These are phyloP conservation scores for Boletus pseudo-olivaceus DNA, from an alignment of 768 basidiomycete species.

Conservation along the genomic window DNA sequence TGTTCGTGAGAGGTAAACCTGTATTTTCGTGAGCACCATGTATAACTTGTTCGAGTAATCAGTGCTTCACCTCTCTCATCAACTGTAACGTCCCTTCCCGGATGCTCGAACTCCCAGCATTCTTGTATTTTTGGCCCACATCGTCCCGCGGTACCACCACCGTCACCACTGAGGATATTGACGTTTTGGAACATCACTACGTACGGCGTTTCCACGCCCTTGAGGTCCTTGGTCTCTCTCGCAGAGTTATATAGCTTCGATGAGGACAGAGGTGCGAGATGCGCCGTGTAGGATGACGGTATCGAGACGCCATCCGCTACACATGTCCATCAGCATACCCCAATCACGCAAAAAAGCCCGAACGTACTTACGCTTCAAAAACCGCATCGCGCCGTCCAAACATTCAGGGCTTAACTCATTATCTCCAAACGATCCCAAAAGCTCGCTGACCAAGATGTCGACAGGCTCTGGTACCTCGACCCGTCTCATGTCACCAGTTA, in stretches of 20 bases:
- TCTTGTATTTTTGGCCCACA: conserved; percentile 87
- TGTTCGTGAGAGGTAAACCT: conserved; percentile 94
- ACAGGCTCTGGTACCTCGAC: conserved; percentile 80
- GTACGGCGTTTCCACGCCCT: conserved; percentile 89
- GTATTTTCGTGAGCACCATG: conserved; percentile 10
- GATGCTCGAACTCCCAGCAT: conserved; percentile 98
- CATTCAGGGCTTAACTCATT: conserved; percentile 99
- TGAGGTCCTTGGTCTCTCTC: conserved; percentile 57
- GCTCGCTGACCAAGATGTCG: conserved; percentile 93
- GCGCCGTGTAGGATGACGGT: conserved; percentile 92
- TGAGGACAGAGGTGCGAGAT: conserved; percentile 91
- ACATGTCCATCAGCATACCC: conserved; percentile 9
- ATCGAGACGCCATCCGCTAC: conserved; percentile 92
- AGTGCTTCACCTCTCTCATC: conserved; percentile 58
- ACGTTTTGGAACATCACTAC: conserved; percentile 98
- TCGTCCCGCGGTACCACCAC: conserved; percentile 54
- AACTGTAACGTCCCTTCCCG: conserved; percentile 72
- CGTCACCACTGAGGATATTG: conserved; percentile 80
- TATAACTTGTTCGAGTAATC: not conserved
- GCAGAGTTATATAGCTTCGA: conserved; percentile 90
- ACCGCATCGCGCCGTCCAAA: conserved; percentile 91
- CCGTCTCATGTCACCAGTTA: conserved; percentile 94
- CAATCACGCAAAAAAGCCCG: not conserved
- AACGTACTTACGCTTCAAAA: conserved; percentile 68
- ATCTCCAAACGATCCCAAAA: conserved; percentile 96